Percentiles rank a stretch among this genome's conserved stretches.
Conservation (phyloP, 2,329 filamentous ascomycete species). For the Trichoderma breve region DNA sequence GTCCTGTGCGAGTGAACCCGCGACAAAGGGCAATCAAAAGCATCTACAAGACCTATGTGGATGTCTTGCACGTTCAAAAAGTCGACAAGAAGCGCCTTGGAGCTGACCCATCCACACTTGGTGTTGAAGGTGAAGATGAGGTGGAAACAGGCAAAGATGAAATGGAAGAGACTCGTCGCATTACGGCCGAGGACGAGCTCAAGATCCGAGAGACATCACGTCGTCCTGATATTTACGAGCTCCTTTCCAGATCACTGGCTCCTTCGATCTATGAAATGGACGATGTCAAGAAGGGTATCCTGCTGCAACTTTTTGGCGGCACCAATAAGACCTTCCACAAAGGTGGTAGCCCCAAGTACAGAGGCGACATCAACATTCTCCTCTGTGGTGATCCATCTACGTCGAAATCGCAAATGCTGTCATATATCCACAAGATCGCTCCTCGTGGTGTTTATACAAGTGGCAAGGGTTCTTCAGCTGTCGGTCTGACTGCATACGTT, state of each 20-base stretch:
- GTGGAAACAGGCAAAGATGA: slow-evolving; percentile 64
- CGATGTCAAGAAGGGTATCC: slow-evolving; percentile 96
- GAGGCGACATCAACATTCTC: slow-evolving; percentile 95
- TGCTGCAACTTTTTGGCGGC: slow-evolving; percentile 93
- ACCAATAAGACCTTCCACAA: slow-evolving; percentile 98
- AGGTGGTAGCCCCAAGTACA: slow-evolving; percentile 90
- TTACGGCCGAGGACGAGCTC: slow-evolving; percentile 81
- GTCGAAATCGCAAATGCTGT: slow-evolving; percentile 88
- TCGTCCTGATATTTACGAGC: slow-evolving; percentile 86
- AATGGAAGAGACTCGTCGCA: slow-evolving; percentile 79
- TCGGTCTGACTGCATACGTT: slow-evolving; percentile 78
- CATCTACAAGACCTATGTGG: slow-evolving; percentile 96
- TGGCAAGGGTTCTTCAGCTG: slow-evolving; percentile 76
- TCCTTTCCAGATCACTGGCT: slow-evolving; percentile 84
- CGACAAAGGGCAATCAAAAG: slow-evolving; percentile 90
- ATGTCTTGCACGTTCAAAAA: slow-evolving; percentile 93
- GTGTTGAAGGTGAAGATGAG: slow-evolving; percentile 71
- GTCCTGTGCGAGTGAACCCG: slow-evolving; percentile 89
- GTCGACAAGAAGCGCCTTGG: slow-evolving; percentile 94
- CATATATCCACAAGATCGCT: slow-evolving; percentile 97
- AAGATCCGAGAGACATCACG: slow-evolving; percentile 80
- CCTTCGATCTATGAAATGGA: slow-evolving; percentile 98
- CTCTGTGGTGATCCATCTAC: slow-evolving; percentile 97
- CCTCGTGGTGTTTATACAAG: slow-evolving; percentile 82
- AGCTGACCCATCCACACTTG: slow-evolving; percentile 83